Evolutionary conservation across 306 rosid species (phyloP), one percentile per base, ranked within the genome.

Genomic region (Dryas alaskensis): DNA sequence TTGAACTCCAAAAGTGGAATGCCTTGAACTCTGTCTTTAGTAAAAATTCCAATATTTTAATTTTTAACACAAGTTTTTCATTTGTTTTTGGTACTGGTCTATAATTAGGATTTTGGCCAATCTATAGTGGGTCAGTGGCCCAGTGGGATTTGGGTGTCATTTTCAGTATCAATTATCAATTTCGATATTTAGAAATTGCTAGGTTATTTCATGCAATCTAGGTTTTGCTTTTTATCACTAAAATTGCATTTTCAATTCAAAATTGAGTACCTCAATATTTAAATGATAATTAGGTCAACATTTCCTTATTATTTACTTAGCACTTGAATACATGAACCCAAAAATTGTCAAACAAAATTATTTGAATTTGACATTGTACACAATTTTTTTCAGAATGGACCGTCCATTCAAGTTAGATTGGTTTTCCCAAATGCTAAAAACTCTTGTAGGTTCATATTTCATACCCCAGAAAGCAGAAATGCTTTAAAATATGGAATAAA

Each of bases 1-100:
- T 51, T 45, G 8, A 69, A 73, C 64, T 77, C 84, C 81, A 61
- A 61, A 67, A 57, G 10, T 60, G 76, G 78, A 78, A 79, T 60
- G 57, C 76, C 46, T 72, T 37, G 19, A 72, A 50, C 72, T 12
- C 61, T 8, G 37, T n/a, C 48, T 44, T 50, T 46, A 42, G 65
- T 61, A 60, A 71, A 76, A 70, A 67, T 76, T 76, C 67, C 67
- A 42, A 65, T 74, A n/a, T 78, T 69, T 8, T 31, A 65, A 57
- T 58, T 78, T 69, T 8, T 31, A 65, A 57, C 62, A 49, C 19
- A 52, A 19, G 37, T 50, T 31, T 70, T 63, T 48, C 54, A 48
- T 39, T 72, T 62, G 43, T 53, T 80, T 60, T 60, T 65, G 52
- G 43, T 47, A 31, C n/a, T 12, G 61, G 80, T 60, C 75, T 64